Evolutionary conservation across 1,139 yeast genomes (phyloP).

Genomic region (Wickerhamomyces sp.): DNA sequence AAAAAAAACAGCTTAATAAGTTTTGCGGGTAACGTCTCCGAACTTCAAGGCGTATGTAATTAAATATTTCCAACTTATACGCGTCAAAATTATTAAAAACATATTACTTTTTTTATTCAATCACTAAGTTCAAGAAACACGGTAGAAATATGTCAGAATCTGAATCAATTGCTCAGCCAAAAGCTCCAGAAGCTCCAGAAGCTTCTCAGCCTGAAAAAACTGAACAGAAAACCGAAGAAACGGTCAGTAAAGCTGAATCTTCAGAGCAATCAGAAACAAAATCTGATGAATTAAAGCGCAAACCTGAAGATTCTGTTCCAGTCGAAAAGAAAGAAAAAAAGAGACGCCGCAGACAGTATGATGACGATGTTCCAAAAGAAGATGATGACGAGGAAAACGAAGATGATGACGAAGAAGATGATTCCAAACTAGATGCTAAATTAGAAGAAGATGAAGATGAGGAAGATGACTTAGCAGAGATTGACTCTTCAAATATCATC

Average conservation of each 20-base stretch:
- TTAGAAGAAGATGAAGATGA: slow-evolving; percentile 46
- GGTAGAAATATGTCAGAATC: background rate
- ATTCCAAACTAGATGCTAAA: slow-evolving; percentile 42
- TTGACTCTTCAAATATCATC: slow-evolving; percentile 81
- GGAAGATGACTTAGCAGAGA: slow-evolving; percentile 79
- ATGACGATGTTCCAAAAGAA: slow-evolving; percentile 38
- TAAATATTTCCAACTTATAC: no score
- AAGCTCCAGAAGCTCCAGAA: slow-evolving; percentile 1
- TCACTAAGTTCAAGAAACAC: background rate
- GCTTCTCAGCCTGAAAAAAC: slow-evolving; percentile 14
- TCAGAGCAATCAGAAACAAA: slow-evolving; percentile 9
- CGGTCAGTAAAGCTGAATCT: background rate
- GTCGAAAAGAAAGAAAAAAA: slow-evolving; percentile 36
- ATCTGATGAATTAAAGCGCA: slow-evolving; percentile 25
- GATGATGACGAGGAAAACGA: slow-evolving; percentile 50
- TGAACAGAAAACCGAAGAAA: slow-evolving; percentile 9
- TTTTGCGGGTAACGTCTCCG: no score
- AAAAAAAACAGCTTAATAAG: no score
- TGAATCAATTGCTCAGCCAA: background rate
- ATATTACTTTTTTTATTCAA: no score
- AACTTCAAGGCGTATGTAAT: no score
- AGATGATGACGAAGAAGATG: slow-evolving; percentile 57
- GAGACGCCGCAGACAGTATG: slow-evolving; percentile 41
- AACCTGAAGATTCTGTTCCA: slow-evolving; percentile 22
- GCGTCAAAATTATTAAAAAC: no score